Evolutionary conservation across 2,329 filamentous ascomycete genomes (phyloP), one percentile per base, ranked within the genome.

Genomic region (Claviceps fusiformis): DNA sequence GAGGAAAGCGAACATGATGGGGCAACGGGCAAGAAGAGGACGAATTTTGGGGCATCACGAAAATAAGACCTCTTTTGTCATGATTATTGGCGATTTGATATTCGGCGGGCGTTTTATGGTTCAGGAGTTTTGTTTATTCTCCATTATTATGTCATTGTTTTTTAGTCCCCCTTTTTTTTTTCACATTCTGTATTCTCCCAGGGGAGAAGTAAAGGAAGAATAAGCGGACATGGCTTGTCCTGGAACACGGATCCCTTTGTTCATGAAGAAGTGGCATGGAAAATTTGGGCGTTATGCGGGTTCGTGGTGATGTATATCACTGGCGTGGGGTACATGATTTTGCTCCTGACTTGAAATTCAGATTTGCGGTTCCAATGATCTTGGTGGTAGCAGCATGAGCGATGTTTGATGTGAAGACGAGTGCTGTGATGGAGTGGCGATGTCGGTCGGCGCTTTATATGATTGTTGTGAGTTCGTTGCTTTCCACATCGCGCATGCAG

Each of bases 1-100:
- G 72, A 79, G 31, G 81, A 84, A 56, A 83, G 80, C 67, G 81
- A 84, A 67, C 78, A 75, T 27, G 80, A 84, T 55, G 70, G 72
- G 51, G 75, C 77, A 55, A 65, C 70, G 50, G 67, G 66, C 46
- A 82, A 82, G 67, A 76, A 79, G 54, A 71, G 80, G 58, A 81
- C 79, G 3, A 78, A 78, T 61, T 82, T 82, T 64, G 79, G 79
- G 17, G 75, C 77, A 0, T 71, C 72, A 35, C 72, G 78, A 55
- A 81, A 79, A 63, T 77, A 39, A 58, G 63, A 11, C n/a, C 11
- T 24, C 29, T 33, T 4, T n/a, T 13, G 37, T 17, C 43, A 45
- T 9, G 29, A 19, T 19, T 10, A 15, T 24, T 24, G 19, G 31
- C 31, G 31, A 52, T 29, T 37, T 19, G 13, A 27, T 46, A 27